Conservation (phyloP, 164 flowering plant species). For the Dillenia suffruticosa region DNA sequence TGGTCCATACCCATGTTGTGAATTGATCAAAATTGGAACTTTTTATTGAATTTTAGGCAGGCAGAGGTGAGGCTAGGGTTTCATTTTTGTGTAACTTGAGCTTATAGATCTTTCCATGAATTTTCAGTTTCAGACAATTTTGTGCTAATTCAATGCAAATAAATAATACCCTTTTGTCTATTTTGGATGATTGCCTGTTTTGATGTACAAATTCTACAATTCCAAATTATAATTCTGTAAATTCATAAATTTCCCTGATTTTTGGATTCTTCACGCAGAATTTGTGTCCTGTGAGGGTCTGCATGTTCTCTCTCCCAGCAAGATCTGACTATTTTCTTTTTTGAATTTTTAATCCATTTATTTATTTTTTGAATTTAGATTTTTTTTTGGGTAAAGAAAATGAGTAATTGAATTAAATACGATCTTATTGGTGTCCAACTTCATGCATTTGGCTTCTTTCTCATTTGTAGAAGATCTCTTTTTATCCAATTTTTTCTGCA, state of each 20-base stretch:
- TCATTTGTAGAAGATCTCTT: conserved; percentile 33
- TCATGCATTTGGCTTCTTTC: conserved; percentile 42
- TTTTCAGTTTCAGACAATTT: background rate
- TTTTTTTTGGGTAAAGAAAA: background rate
- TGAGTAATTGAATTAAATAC: too few relatives aligned
- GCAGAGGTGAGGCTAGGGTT: too few relatives aligned
- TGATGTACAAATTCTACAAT: background rate
- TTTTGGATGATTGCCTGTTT: background rate
- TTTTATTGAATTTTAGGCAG: too few relatives aligned
- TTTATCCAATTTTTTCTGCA: conserved; percentile 27
- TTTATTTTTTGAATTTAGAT: background rate
- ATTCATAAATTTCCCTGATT: background rate
- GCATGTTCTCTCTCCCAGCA: too few relatives aligned
- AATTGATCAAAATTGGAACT: too few relatives aligned
- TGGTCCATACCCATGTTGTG: too few relatives aligned
- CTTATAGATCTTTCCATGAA: too few relatives aligned
- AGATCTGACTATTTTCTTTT: too few relatives aligned
- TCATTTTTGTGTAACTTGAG: too few relatives aligned
- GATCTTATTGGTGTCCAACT: conserved; percentile 19
- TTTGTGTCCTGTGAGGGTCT: too few relatives aligned
- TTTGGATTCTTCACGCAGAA: background rate
- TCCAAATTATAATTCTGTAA: background rate
- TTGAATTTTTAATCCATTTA: background rate
- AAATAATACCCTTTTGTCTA: conserved; percentile 1
- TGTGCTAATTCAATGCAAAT: background rate